phyloP scores from a whole-genome alignment of 495 filamentous ascomycete species.

The Schizothecium vesticola region DNA sequence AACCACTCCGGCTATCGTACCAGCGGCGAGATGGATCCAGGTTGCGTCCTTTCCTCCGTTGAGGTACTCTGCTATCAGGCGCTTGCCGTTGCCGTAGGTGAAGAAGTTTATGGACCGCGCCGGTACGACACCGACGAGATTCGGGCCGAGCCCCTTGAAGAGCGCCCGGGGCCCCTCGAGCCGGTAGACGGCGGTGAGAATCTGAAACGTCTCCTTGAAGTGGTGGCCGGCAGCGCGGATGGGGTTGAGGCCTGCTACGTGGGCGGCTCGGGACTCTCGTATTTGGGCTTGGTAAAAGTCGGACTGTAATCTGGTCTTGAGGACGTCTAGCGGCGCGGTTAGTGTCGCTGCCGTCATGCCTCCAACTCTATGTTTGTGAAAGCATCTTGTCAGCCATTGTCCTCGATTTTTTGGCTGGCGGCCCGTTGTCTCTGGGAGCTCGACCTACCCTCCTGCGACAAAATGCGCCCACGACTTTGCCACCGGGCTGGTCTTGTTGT shows the following conservation, averaged over 20 bases:
- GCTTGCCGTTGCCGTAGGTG: conserved; percentile 83
- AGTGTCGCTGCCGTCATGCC: conserved; percentile 84
- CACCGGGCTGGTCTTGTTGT: conserved; percentile 42
- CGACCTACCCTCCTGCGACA: conserved; percentile 74
- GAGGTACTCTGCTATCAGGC: conserved; percentile 60
- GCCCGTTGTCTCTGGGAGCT: not conserved
- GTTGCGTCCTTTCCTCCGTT: conserved; percentile 62
- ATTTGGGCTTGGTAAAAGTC: conserved; percentile 80
- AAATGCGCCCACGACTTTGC: conserved; percentile 85
- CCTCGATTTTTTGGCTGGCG: not conserved
- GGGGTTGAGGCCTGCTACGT: conserved; percentile 37
- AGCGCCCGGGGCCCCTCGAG: conserved; percentile 76
- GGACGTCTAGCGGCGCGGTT: conserved; percentile 82
- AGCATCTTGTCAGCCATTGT: not conserved
- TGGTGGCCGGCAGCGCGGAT: conserved; percentile 51
- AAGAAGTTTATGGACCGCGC: conserved; percentile 85
- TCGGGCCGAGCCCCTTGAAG: conserved; percentile 85
- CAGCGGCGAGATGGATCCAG: conserved; percentile 67
- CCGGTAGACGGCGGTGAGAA: conserved; percentile 68
- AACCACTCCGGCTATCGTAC: conserved; percentile 66
- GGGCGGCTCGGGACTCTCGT: conserved; percentile 39
- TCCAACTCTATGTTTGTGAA: conserved; percentile 53
- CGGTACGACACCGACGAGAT: conserved; percentile 80
- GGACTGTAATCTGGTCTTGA: conserved; percentile 85
- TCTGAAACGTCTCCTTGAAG: conserved; percentile 73